Conservation (phyloP, 306 rosid genomes). For the Quillaja saponaria region DNA sequence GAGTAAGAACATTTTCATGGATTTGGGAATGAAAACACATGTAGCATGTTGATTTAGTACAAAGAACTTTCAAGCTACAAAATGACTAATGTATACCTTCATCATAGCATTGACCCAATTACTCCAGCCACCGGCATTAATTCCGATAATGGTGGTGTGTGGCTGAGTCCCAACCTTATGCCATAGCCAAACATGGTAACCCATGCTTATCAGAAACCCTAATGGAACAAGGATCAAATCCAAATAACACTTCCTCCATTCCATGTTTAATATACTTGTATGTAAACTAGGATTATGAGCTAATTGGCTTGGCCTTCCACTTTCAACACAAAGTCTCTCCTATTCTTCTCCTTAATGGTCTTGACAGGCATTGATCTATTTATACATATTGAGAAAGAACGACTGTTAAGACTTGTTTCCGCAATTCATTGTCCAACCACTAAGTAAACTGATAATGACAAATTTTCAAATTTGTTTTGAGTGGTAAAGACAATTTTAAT, state of each 20-base stretch:
- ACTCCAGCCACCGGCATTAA: conserved; percentile 70
- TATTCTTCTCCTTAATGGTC: conserved; percentile 4
- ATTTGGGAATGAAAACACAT: too few species aligned
- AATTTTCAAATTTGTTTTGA: too few species aligned
- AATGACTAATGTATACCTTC: conserved; percentile 45
- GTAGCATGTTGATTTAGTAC: too few species aligned
- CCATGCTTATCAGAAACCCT: conserved; percentile 52
- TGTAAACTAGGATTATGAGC: too few species aligned
- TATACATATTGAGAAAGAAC: conserved; percentile 39
- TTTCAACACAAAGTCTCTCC: not conserved
- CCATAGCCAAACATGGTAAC: conserved; percentile 84
- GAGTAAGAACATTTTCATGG: too few species aligned
- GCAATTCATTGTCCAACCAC: conserved; percentile 30
- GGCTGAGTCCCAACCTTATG: conserved; percentile 67
- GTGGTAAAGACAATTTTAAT: too few species aligned
- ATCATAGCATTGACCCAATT: conserved; percentile 82
- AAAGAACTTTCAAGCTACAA: too few species aligned
- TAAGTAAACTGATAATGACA: too few species aligned
- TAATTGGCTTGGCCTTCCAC: conserved; percentile 10
- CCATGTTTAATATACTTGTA: conserved; percentile 48
- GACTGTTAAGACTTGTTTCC: conserved; percentile 52
- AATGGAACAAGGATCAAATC: conserved; percentile 82
- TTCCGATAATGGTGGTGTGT: conserved; percentile 71
- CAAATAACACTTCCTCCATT: conserved; percentile 85
- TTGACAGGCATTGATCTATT: too few species aligned